A percentile compares a stretch with the other conserved stretches of the same genome.
phyloP scores from a whole-genome alignment of 75 land plant genomes.

The Larix kaempferi region DNA sequence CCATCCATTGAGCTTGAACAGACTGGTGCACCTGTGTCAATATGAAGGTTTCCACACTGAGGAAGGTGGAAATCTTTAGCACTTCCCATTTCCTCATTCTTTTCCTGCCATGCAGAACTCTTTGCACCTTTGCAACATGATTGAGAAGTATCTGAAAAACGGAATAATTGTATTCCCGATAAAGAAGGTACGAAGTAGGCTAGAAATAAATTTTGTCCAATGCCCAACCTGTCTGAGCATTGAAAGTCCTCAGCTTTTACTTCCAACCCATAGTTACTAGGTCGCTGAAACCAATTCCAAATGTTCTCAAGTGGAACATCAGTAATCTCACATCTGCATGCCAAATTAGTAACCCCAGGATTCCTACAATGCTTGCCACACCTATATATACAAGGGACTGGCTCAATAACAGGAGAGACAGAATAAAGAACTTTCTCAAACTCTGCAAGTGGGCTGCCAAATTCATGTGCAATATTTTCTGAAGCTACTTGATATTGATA shows the following conservation, averaged over 20 bases:
- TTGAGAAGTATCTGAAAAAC: slow-evolving; percentile 9
- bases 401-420: slow-evolving; percentile 37
- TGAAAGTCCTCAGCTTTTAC: slow-evolving; percentile 33
- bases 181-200: slow-evolving; percentile 80
- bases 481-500: slow-evolving; percentile 26
- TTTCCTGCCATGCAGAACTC: not conserved
- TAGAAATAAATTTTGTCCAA: slow-evolving; percentile 13
- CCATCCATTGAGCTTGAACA: not conserved
- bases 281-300: slow-evolving; percentile 85
- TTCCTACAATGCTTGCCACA: not conserved
- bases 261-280: slow-evolving; percentile 72
- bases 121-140: not conserved
- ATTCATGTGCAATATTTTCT: slow-evolving; percentile 25
- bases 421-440: slow-evolving; percentile 47
- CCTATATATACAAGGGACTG: slow-evolving; percentile 4
- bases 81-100: not conserved
- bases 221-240: slow-evolving; percentile 14
- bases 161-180: slow-evolving; percentile 73
- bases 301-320: slow-evolving; percentile 36
- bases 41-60: slow-evolving; percentile 15
- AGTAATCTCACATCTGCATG: slow-evolving; percentile 37
- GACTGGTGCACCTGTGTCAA: not conserved
- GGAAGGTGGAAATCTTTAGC: slow-evolving; percentile 1
- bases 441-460: slow-evolving; percentile 52
- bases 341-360: slow-evolving; percentile 9